Evolutionary conservation across 139 green algal species (phyloP).

Genomic region (Volvox africanus): DNA sequence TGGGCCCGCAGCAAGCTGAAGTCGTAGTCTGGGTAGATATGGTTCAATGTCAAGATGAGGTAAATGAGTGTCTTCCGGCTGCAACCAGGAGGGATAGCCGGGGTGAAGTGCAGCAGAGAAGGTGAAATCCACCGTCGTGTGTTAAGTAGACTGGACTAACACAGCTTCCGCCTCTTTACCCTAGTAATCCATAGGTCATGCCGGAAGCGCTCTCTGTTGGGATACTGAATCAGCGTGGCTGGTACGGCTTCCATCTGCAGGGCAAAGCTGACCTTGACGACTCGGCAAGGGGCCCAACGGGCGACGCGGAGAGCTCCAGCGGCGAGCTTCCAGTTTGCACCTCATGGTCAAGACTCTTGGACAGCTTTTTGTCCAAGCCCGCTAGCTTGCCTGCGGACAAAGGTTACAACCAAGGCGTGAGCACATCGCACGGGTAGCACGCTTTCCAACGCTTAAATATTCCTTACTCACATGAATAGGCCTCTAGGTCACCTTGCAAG

Average conservation of each 20-base stretch:
- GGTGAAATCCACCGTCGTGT: too few relatives aligned
- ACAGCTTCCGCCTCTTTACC: too few relatives aligned
- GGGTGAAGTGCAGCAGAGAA: background rate
- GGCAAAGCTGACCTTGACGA: slow-evolving; percentile 65
- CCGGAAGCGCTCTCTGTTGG: too few relatives aligned
- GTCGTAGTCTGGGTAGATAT: slow-evolving; percentile 98
- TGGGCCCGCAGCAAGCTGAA: slow-evolving; percentile 92
- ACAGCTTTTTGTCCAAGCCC: slow-evolving; percentile 98
- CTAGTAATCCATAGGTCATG: too few relatives aligned
- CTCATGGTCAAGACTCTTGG: slow-evolving; percentile 91
- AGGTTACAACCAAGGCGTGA: background rate
- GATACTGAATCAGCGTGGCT: too few relatives aligned
- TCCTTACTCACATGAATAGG: slow-evolving; percentile 90
- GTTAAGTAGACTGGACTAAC: too few relatives aligned
- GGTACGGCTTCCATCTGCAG: too few relatives aligned
- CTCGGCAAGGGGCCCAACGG: slow-evolving; percentile 89
- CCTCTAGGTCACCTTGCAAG: slow-evolving; percentile 90
- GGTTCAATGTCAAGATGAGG: slow-evolving; percentile 98
- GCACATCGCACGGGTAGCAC: background rate
- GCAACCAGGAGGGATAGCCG: background rate
- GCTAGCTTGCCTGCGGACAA: slow-evolving; percentile 92
- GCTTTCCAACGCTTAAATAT: background rate
- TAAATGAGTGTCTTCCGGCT: slow-evolving; percentile 98
- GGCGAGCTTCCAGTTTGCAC: slow-evolving; percentile 82
- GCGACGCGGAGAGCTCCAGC: slow-evolving; percentile 82